Evolutionary conservation across 805 yeast species (phyloP).

Genomic region (Candida nanaspora): DNA sequence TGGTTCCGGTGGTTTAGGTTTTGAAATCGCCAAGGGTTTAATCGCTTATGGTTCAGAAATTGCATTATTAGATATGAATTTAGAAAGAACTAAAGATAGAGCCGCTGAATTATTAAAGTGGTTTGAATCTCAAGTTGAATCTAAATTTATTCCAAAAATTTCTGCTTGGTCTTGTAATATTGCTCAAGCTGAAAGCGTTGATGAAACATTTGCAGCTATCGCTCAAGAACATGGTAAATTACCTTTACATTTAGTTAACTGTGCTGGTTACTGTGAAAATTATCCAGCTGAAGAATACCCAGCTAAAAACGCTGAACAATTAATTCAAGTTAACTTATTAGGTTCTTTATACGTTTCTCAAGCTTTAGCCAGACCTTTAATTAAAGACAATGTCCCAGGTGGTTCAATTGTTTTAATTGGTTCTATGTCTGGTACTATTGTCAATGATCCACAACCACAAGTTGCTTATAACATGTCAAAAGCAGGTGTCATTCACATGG

Average conservation of each 20-base stretch:
- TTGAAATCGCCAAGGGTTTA: conserved; percentile 57
- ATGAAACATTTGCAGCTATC: conserved; percentile 44
- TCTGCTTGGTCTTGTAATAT: conserved; percentile 71
- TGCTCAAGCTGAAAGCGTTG: conserved; percentile 55
- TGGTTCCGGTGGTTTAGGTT: conserved; percentile 74
- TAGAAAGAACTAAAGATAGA: conserved; percentile 50
- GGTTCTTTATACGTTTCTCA: conserved; percentile 75
- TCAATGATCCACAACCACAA: conserved; percentile 75
- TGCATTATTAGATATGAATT: conserved; percentile 64
- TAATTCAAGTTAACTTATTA: conserved; percentile 64
- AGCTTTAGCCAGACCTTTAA: conserved; percentile 62
- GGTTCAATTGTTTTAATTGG: conserved; percentile 66
- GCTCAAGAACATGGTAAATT: conserved; percentile 52
- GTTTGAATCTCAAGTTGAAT: conserved; percentile 20
- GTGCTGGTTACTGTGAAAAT: conserved; percentile 85
- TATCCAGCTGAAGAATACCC: conserved; percentile 74
- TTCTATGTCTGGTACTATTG: conserved; percentile 75
- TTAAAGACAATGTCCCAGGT: conserved; percentile 40
- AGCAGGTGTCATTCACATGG: conserved; percentile 81
- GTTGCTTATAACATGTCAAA: conserved; percentile 78
- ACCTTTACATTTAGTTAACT: conserved; percentile 61
- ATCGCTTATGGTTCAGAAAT: conserved; percentile 72
- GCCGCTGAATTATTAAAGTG: conserved; percentile 34
- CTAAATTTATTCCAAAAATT: conserved; percentile 29
- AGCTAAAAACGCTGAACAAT: conserved; percentile 56